Percentiles rank a stretch among this genome's conserved stretches.
Conservation (phyloP, 2,329 filamentous ascomycete genomes). For the Phaeomoniella chlamydospora region DNA sequence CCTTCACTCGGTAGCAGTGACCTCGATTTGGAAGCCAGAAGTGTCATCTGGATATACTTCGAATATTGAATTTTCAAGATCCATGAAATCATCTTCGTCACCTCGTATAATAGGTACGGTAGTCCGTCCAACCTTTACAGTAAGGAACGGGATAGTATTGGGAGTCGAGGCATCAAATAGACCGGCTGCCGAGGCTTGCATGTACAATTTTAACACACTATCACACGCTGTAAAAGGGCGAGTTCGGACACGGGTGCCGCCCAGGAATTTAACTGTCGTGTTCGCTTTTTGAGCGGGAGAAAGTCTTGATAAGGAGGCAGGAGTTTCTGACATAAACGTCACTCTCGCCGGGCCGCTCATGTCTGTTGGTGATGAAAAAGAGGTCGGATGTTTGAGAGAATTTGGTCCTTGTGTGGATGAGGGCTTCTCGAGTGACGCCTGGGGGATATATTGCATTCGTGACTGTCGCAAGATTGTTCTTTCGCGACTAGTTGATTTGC, state of each 20-base stretch:
- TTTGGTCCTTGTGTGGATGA: too few species aligned
- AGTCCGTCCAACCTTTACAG: not conserved
- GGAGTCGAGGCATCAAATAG: not conserved
- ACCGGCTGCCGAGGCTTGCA: constrained; percentile 1
- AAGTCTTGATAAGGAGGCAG: not conserved
- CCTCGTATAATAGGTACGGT: not conserved
- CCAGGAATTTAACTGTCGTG: not conserved
- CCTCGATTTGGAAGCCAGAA: not conserved
- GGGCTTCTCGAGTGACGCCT: not conserved
- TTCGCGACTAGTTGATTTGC: not conserved
- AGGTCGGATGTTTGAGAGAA: not conserved
- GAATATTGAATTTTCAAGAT: not conserved
- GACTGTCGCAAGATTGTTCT: not conserved
- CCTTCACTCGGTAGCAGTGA: not conserved
- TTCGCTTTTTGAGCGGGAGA: not conserved
- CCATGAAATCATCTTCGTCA: not conserved
- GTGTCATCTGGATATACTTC: not conserved
- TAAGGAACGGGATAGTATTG: not conserved
- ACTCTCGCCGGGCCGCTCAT: not conserved
- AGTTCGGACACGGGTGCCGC: not conserved
- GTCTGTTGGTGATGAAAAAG: not conserved
- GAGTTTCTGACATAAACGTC: not conserved
- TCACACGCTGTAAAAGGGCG: not conserved
- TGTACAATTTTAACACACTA: constrained; percentile 1
- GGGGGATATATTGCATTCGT: not conserved